Base-by-base conservation (phyloP, 1,284 basidiomycete genomes). In the Moesziomyces aphidis region DNA sequence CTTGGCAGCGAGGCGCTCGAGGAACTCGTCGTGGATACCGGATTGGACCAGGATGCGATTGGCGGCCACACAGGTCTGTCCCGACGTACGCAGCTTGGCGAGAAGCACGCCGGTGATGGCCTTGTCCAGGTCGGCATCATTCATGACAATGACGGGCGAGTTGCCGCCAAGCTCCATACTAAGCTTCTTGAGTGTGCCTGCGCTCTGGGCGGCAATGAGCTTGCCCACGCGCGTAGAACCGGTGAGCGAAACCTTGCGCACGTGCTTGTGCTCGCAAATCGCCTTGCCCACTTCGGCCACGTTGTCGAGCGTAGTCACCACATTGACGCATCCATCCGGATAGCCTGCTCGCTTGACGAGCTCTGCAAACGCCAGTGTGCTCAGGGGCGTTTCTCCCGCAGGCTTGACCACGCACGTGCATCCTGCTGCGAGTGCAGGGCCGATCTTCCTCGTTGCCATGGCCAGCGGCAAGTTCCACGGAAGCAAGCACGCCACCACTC, bases 121-220 rank as follows among this genome's bases (percentile, higher is more conserved):
- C 50, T 83, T 73, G 17, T 83, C 81, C 21, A 85, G 59, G 79
- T 91, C 88, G 0, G 90, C 90, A 75, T 92, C 91, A 64, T 92
- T 87, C 67, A 90, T 91, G 67, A 92, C 87, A 82, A 87, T 92
- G 82, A 90, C 92, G 23, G 94, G 92, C 66, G 90, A 91, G 89
- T 97, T 97, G 42, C 95, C 94, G 43, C 95, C 95, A 51, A 97
- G 89, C 86, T 97, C 95, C 78, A 97, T 90, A 5, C 93, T 94
- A 54, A 96, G 91, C 89, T 93, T 90, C 88, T 96, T 96, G 49
- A 86, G 55, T 21, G 68, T 71, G 10, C 52, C 47, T 5, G 73
- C 73, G 22, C 49, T 50, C 50, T 66, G 68, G 15, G 49, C 42
- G 6, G 61, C 73, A 19, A 75, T 63, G 26, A 72, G 61, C 22